Evolutionary conservation across 139 green algal species (phyloP).

Genomic region (Tetratostichococcus sp.): DNA sequence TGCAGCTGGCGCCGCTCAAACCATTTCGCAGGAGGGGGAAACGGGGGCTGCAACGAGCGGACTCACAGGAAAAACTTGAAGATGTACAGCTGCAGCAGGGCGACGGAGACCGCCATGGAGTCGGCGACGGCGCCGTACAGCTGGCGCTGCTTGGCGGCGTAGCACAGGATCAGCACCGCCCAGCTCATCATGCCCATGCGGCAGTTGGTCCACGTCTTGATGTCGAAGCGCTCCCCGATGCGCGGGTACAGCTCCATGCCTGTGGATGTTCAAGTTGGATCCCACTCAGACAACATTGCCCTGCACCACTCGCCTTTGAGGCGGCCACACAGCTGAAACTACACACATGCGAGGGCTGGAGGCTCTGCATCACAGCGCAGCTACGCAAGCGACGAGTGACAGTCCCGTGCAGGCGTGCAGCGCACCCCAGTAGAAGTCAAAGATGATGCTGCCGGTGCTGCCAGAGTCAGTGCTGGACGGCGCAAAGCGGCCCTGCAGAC

Average conservation of each 20-base stretch:
- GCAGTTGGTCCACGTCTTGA: conserved; percentile 84
- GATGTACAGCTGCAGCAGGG: conserved; percentile 57
- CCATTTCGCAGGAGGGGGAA: too few species aligned
- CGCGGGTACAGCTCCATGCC: conserved; percentile 71
- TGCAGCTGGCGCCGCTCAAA: too few species aligned
- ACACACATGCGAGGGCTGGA: too few species aligned
- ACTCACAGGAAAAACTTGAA: conserved; percentile 67
- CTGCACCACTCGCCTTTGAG: too few species aligned
- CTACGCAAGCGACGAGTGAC: too few species aligned
- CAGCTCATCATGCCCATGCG: conserved; percentile 79
- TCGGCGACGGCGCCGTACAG: conserved; percentile 42
- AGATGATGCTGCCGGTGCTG: conserved; percentile 57
- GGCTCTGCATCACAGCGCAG: too few species aligned
- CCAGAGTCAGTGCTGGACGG: conserved; percentile 49
- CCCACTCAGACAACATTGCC: too few species aligned
- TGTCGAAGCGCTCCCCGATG: conserved; percentile 64
- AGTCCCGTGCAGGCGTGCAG: too few species aligned
- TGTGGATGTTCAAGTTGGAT: too few species aligned
- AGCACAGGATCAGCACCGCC: conserved; percentile 49
- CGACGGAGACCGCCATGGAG: conserved; percentile 56
- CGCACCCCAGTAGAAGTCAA: conserved; percentile 77
- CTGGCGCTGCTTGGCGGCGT: conserved; percentile 55
- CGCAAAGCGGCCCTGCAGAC: conserved; percentile 34
- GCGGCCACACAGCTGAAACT: too few species aligned
- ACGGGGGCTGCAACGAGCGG: too few species aligned